Conservation (phyloP, 257 asterid species). For the Dorcoceras hygrometricum region DNA sequence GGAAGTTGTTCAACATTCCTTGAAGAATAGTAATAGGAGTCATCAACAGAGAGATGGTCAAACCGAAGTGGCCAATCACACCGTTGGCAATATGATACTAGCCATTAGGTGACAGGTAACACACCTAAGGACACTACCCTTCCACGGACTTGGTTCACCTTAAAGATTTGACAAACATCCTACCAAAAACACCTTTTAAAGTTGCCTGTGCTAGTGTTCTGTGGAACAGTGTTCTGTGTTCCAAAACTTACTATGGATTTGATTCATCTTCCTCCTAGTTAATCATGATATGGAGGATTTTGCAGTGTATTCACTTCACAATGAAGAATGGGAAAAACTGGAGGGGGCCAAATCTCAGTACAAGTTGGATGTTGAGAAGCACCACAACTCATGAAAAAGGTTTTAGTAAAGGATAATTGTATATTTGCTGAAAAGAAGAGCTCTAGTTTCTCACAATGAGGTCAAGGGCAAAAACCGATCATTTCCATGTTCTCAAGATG, state of each 20-base stretch:
- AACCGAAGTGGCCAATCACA: background rate
- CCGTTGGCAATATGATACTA: background rate
- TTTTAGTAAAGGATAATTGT: too few species aligned
- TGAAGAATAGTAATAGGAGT: background rate
- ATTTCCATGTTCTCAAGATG: background rate
- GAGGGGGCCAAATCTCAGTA: background rate
- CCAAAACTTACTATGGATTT: background rate
- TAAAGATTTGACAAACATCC: background rate
- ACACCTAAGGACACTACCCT: background rate
- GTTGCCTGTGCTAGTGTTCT: background rate
- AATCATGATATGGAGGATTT: too few species aligned
- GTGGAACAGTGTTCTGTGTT: too few species aligned
- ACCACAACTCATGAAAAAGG: background rate
- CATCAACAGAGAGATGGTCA: background rate
- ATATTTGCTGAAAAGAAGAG: background rate
- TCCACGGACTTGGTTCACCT: background rate
- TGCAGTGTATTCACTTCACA: background rate
- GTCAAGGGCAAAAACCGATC: background rate
- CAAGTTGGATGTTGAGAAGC: background rate
- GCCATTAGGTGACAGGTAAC: background rate
- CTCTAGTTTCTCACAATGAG: background rate
- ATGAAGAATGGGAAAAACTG: background rate
- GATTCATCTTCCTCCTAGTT: background rate
- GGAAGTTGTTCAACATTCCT: background rate
- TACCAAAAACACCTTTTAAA: background rate